Evolutionary conservation across 352 stramenopile species (phyloP).

Genomic region (Pelagophyceae sp.): DNA sequence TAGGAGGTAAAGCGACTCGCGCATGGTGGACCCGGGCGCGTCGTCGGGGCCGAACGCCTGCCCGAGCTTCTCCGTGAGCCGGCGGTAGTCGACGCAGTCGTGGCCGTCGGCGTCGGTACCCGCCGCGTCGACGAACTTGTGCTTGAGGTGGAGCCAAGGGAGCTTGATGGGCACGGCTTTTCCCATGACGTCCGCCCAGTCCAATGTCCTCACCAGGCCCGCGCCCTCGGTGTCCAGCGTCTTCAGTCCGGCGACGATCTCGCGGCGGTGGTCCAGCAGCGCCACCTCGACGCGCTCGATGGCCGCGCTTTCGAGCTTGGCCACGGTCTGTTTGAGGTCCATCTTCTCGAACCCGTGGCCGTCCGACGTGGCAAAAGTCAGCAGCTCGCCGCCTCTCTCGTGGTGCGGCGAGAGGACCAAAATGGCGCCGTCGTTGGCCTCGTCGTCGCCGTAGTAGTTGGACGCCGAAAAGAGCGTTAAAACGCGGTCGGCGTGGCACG

Average conservation of each 20-base stretch:
- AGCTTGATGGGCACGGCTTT: background rate
- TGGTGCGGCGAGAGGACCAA: background rate
- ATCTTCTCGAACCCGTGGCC: background rate
- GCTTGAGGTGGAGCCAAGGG: slow-evolving; percentile 17
- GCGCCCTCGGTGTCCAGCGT: background rate
- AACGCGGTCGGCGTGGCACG: slow-evolving; percentile 63
- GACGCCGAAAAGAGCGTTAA: slow-evolving; percentile 72
- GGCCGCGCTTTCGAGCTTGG: slow-evolving; percentile 1
- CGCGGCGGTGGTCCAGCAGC: slow-evolving; percentile 10
- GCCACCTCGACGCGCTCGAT: background rate
- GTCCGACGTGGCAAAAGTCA: slow-evolving; percentile 1
- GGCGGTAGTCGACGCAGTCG: slow-evolving; percentile 6
- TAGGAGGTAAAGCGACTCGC: background rate
- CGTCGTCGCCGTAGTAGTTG: slow-evolving; percentile 47
- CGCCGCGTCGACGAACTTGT: slow-evolving; percentile 2
- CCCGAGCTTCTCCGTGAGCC: background rate
- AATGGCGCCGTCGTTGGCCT: slow-evolving; percentile 15
- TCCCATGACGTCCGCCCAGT: slow-evolving; percentile 10
- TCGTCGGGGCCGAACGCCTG: background rate
- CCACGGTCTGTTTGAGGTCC: background rate
- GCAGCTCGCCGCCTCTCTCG: background rate
- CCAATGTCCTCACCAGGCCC: background rate
- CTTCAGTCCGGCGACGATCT: background rate
- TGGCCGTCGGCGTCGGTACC: no score
- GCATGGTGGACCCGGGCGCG: background rate